A percentile compares a stretch with the other conserved stretches of the same genome.
phyloP scores from a whole-genome alignment of 495 filamentous ascomycete species.

The Aspergillus kassunensis region DNA sequence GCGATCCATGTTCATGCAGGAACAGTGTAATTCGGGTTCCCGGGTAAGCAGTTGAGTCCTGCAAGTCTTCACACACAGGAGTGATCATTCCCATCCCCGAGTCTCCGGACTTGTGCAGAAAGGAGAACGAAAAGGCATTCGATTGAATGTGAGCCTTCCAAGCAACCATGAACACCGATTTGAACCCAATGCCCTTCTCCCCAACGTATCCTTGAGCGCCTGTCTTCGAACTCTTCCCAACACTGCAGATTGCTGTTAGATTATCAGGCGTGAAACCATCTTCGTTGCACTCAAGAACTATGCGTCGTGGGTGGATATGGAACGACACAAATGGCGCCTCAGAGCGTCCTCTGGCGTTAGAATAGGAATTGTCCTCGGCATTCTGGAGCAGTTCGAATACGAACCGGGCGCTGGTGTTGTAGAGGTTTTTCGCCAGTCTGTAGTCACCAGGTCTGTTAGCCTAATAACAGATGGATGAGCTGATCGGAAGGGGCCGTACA shows the following conservation, averaged over 20 bases:
- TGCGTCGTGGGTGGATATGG: slow-evolving; percentile 16
- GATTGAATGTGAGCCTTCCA: slow-evolving; percentile 46
- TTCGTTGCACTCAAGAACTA: slow-evolving; percentile 40
- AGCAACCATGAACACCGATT: slow-evolving; percentile 48
- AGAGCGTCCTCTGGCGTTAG: neutral
- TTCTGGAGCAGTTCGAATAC: slow-evolving; percentile 45
- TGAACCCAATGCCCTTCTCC: slow-evolving; percentile 51
- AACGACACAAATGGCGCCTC: slow-evolving; percentile 23
- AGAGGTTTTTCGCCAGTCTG: slow-evolving; percentile 30
- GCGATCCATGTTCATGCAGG: slow-evolving; percentile 22
- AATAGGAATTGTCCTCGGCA: slow-evolving; percentile 40
- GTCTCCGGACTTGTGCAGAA: slow-evolving; percentile 30
- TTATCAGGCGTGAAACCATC: slow-evolving; percentile 34
- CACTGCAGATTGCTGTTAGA: slow-evolving; percentile 32
- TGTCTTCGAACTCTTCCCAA: slow-evolving; percentile 37
- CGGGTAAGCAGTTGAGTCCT: slow-evolving; percentile 2
- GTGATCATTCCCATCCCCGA: slow-evolving; percentile 43
- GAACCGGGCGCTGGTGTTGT: slow-evolving; percentile 32
- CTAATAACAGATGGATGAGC: neutral
- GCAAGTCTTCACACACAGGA: slow-evolving; percentile 32
- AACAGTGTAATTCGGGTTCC: slow-evolving; percentile 33
- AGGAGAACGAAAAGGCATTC: slow-evolving; percentile 42
- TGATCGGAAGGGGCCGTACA: slow-evolving; percentile 18
- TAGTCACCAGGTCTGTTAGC: neutral
- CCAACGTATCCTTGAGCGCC: slow-evolving; percentile 40